phyloP scores from a whole-genome alignment of 2,329 filamentous ascomycete species.

The Beauveria bassiana region DNA sequence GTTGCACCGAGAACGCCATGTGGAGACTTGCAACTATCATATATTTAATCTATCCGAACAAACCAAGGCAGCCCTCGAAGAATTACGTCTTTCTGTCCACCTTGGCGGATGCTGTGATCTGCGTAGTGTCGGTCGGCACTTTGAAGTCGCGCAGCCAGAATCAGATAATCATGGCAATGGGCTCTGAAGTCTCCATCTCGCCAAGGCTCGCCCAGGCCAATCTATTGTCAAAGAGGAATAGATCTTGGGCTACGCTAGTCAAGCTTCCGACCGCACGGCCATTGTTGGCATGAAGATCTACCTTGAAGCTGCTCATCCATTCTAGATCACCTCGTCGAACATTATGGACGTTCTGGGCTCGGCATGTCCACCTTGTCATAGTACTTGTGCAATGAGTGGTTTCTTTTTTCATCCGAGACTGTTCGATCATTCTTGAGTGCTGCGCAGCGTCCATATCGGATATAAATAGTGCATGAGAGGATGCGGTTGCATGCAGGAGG shows the following conservation, averaged over 20 bases:
- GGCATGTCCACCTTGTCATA: not conserved
- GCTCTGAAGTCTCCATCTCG: not conserved
- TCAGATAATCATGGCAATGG: not conserved
- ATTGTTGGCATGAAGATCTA: not conserved
- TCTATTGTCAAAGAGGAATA: not conserved
- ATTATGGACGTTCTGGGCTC: not conserved
- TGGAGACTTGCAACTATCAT: slow-evolving; percentile 3
- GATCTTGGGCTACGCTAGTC: not conserved
- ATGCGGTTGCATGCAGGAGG: too few species aligned
- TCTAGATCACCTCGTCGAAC: not conserved
- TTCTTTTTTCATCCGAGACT: not conserved
- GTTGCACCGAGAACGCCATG: not conserved
- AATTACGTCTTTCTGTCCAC: not conserved
- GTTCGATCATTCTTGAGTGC: too few species aligned
- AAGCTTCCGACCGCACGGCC: not conserved
- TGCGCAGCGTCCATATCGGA: too few species aligned
- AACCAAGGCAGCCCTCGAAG: not conserved
- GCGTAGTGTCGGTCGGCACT: not conserved
- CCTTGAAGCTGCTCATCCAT: not conserved
- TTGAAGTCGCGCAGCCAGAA: not conserved
- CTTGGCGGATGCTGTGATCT: not conserved
- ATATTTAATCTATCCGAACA: not conserved
- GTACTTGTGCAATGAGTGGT: not conserved
- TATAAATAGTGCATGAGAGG: too few species aligned
- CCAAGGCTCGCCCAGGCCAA: slow-evolving; percentile 2